phyloP scores from a whole-genome alignment of 192 early-diverging fungal genomes.

The Entomortierella lignicola region DNA sequence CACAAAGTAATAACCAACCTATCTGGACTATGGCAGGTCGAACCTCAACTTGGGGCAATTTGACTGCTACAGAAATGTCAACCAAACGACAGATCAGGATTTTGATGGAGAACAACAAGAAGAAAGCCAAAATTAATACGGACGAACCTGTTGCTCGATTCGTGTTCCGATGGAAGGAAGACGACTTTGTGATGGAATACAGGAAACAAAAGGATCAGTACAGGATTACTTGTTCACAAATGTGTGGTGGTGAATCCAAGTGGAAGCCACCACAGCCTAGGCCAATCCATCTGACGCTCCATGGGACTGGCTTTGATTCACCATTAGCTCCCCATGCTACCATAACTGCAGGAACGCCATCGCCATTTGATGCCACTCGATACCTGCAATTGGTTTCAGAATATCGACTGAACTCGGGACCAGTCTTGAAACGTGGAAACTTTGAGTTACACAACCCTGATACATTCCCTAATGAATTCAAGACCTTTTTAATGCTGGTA shows the following conservation, averaged over 20 bases:
- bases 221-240: slow-evolving; percentile 36
- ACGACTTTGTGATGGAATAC: slow-evolving; percentile 49
- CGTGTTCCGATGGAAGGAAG: slow-evolving; percentile 49
- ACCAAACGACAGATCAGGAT: slow-evolving; percentile 42
- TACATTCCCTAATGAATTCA: slow-evolving; percentile 44
- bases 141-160: slow-evolving; percentile 39
- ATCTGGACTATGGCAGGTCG: slow-evolving; percentile 39
- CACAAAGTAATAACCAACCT: slow-evolving; percentile 10
- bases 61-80: slow-evolving; percentile 30
- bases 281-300: slow-evolving; percentile 20
- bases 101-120: slow-evolving; percentile 41
- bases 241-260: slow-evolving; percentile 49
- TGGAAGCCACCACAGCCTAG: slow-evolving; percentile 32
- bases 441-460: slow-evolving; percentile 49
- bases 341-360: slow-evolving; percentile 11
- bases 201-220: slow-evolving; percentile 51
- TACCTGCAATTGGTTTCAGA: slow-evolving; percentile 46
- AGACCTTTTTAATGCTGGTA: slow-evolving; percentile 19
- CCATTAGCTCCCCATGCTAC: slow-evolving; percentile 6
- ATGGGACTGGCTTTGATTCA: slow-evolving; percentile 26
- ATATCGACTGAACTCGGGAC: slow-evolving; percentile 43
- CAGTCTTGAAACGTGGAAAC: slow-evolving; percentile 33
- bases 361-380: slow-evolving; percentile 33
- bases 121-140: slow-evolving; percentile 14
- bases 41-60: slow-evolving; percentile 37